Conservation (phyloP, 148 eudicot genomes). For the Camellia sinensis region DNA sequence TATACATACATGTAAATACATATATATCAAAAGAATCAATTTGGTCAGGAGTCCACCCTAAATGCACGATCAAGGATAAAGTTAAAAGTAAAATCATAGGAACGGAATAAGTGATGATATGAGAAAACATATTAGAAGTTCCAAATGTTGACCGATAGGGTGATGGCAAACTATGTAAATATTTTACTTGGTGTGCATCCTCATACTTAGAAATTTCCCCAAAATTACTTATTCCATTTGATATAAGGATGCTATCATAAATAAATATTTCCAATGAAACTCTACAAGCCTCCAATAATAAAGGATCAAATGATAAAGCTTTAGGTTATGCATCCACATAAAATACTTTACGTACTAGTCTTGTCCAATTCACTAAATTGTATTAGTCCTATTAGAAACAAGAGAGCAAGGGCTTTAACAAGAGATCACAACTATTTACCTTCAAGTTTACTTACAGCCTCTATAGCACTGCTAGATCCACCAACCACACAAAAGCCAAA, state of each 20-base stretch:
- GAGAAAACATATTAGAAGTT: background rate
- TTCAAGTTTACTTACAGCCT: conserved; percentile 61
- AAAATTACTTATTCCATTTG: background rate
- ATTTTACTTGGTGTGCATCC: background rate
- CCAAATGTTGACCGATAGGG: background rate
- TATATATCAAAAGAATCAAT: too few relatives aligned
- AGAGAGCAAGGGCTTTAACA: background rate
- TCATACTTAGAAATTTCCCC: background rate
- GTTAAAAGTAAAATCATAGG: background rate
- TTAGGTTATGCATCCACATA: background rate
- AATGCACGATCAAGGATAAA: background rate
- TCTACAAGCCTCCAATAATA: background rate
- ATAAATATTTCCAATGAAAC: background rate
- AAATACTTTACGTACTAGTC: background rate
- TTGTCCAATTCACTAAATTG: background rate
- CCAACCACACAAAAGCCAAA: conserved; percentile 37
- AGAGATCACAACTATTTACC: conserved; percentile 34
- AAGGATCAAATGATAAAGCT: background rate
- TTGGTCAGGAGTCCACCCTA: background rate
- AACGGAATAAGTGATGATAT: background rate
- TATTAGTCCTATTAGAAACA: background rate
- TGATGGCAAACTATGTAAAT: background rate
- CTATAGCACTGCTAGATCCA: conserved; percentile 33
- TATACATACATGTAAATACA: background rate
- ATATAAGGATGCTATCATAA: background rate